Evolutionary conservation across 106 monocot genomes (phyloP).

Genomic region (Acorus calamus): DNA sequence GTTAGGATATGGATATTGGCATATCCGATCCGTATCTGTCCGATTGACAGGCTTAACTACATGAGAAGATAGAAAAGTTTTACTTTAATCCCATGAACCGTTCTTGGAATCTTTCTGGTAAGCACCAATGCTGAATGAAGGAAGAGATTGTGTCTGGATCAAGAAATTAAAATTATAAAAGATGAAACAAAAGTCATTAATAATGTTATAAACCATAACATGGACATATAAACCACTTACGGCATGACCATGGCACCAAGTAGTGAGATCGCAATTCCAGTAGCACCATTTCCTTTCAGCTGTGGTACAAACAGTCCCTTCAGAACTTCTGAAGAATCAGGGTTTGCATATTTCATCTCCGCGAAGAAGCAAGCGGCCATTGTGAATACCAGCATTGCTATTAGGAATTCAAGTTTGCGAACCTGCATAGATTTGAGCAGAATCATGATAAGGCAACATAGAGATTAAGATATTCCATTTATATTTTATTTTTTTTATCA

Average conservation of each 20-base stretch:
- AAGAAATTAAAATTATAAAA: background rate
- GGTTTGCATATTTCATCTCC: constrained; percentile 79
- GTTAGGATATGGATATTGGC: no score
- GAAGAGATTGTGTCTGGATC: constrained; percentile 84
- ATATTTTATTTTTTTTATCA: background rate
- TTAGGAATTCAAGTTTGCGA: constrained; percentile 80
- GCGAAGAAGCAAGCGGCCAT: constrained; percentile 79
- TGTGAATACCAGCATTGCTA: constrained; percentile 63
- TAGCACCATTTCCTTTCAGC: constrained; percentile 93
- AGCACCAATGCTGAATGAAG: constrained; percentile 95
- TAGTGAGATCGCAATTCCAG: constrained; percentile 83
- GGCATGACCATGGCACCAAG: constrained; percentile 99
- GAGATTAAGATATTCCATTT: background rate
- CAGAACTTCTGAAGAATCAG: constrained; percentile 55
- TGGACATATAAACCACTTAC: constrained; percentile 34
- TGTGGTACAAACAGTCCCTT: constrained; percentile 84
- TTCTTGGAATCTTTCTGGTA: constrained; percentile 84
- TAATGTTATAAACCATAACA: no score
- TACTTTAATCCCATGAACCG: constrained; percentile 82
- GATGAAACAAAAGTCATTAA: constrained; percentile 1
- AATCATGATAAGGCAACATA: no score
- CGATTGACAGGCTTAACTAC: no score
- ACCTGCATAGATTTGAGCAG: constrained; percentile 33
- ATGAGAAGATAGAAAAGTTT: background rate
- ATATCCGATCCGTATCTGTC: no score